Evolutionary conservation across 2,329 filamentous ascomycete species (phyloP).

Genomic region (Penicillium capsulatum): DNA sequence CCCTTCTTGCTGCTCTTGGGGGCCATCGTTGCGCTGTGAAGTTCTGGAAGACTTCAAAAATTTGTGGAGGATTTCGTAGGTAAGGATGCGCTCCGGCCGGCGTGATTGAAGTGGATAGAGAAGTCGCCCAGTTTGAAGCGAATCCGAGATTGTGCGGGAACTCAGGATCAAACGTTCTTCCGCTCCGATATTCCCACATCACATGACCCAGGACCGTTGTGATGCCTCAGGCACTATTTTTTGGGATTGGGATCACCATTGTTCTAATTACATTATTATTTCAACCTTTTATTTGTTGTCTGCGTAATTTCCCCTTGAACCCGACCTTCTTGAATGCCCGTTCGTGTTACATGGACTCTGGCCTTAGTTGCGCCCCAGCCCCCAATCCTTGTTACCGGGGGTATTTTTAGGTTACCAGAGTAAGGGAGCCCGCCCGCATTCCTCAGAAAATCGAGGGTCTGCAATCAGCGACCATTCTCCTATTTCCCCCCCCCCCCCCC

Average conservation of each 20-base stretch:
- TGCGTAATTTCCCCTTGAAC: not conserved
- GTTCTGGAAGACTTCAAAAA: conserved; percentile 14
- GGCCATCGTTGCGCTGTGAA: conserved; percentile 51
- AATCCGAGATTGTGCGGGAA: conserved; percentile 8
- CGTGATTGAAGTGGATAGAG: conserved; percentile 12
- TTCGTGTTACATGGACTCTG: no score
- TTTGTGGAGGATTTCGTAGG: conserved; percentile 9
- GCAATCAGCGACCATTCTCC: conserved; percentile 14
- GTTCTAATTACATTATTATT: no score
- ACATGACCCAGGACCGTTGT: not conserved
- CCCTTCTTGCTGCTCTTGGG: conserved; percentile 71
- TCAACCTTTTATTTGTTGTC: no score
- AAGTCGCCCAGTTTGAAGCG: conserved; percentile 2
- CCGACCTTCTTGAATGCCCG: not conserved
- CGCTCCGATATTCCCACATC: conserved; percentile 2
- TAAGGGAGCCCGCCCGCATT: conserved; percentile 22
- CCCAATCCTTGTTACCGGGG: conserved; percentile 7
- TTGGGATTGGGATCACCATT: not conserved
- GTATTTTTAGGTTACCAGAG: conserved; percentile 25
- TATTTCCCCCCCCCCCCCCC: conserved; percentile 2
- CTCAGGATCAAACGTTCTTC: conserved; percentile 1
- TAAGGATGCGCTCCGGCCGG: conserved; percentile 37
- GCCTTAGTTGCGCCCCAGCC: no score
- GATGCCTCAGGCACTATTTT: not conserved
- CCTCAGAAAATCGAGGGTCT: conserved; percentile 17